Percentiles rank a stretch among this genome's conserved stretches.
phyloP scores from a whole-genome alignment of 2,329 filamentous ascomycete genomes.

The Sporothrix brasiliensis region DNA sequence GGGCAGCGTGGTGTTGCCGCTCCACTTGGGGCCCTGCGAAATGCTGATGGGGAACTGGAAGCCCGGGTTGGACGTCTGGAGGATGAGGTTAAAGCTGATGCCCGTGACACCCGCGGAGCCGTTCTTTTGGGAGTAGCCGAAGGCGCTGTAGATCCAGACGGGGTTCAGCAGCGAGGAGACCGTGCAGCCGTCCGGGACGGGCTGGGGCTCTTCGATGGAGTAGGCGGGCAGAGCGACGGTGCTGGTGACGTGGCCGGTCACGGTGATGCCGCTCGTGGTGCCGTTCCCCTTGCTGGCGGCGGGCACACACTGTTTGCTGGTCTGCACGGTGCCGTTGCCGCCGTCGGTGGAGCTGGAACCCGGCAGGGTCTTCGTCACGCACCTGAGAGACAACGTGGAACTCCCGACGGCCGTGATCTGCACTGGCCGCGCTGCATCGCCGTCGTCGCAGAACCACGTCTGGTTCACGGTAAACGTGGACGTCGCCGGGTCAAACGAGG shows the following conservation, averaged over 20 bases:
- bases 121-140: slow-evolving; percentile 13
- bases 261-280: background rate
- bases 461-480: background rate
- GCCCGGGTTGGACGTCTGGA: slow-evolving; percentile 18
- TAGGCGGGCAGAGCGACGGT: background rate
- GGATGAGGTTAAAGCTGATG: slow-evolving; percentile 6
- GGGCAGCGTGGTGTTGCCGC: slow-evolving; percentile 14
- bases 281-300: background rate
- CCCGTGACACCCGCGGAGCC: background rate
- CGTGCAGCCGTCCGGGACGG: background rate
- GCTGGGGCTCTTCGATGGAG: background rate
- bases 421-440: background rate
- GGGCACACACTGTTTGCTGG: slow-evolving; percentile 12
- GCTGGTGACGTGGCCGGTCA: background rate
- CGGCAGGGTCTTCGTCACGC: background rate
- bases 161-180: slow-evolving; percentile 21
- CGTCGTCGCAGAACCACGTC: slow-evolving; percentile 2
- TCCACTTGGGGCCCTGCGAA: slow-evolving; percentile 1
- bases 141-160: background rate
- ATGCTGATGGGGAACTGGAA: slow-evolving; percentile 19
- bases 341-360: background rate
- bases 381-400: background rate
- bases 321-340: background rate
- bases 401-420: slow-evolving; percentile 9
- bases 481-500: background rate